Conservation (phyloP, 2,329 filamentous ascomycete genomes). For the Colletotrichum echinochloae region DNA sequence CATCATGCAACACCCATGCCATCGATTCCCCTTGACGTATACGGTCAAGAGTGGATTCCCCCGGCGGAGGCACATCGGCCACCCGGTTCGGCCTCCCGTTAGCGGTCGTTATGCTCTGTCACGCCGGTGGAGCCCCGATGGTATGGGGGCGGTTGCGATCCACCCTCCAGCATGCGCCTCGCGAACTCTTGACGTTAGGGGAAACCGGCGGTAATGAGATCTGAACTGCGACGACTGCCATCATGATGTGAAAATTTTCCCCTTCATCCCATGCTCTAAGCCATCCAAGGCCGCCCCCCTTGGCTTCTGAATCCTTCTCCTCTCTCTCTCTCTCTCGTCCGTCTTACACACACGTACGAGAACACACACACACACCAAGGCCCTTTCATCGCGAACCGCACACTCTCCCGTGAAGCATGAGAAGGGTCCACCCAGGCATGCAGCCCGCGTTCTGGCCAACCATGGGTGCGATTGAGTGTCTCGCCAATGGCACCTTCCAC, state of each 20-base stretch:
- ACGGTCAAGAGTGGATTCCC: slow-evolving; percentile 38
- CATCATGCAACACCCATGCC: slow-evolving; percentile 36
- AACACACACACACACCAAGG: neutral
- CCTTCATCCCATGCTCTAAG: neutral
- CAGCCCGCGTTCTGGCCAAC: slow-evolving; percentile 30
- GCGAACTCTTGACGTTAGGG: slow-evolving; percentile 42
- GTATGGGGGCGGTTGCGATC: slow-evolving; percentile 1
- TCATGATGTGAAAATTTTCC: slow-evolving; percentile 39
- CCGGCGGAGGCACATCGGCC: slow-evolving; percentile 37
- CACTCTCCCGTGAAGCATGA: slow-evolving; percentile 14
- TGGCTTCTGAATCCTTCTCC: neutral
- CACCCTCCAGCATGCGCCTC: slow-evolving; percentile 35
- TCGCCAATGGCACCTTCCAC: slow-evolving; percentile 14
- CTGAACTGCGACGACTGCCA: slow-evolving; percentile 30
- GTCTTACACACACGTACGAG: slow-evolving; percentile 9
- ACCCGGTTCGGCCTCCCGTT: slow-evolving; percentile 40
- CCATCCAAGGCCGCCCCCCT: neutral
- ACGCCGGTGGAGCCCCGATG: slow-evolving; percentile 33
- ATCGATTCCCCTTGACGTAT: slow-evolving; percentile 42
- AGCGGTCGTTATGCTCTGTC: slow-evolving; percentile 32
- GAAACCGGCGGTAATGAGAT: slow-evolving; percentile 38
- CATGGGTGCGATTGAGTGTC: slow-evolving; percentile 28
- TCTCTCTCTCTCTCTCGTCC: too few relatives aligned
- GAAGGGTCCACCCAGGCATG: slow-evolving; percentile 1
- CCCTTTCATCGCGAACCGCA: slow-evolving; percentile 18